Conservation (phyloP, 2,329 filamentous ascomycete genomes). For the Penicillium freii region DNA sequence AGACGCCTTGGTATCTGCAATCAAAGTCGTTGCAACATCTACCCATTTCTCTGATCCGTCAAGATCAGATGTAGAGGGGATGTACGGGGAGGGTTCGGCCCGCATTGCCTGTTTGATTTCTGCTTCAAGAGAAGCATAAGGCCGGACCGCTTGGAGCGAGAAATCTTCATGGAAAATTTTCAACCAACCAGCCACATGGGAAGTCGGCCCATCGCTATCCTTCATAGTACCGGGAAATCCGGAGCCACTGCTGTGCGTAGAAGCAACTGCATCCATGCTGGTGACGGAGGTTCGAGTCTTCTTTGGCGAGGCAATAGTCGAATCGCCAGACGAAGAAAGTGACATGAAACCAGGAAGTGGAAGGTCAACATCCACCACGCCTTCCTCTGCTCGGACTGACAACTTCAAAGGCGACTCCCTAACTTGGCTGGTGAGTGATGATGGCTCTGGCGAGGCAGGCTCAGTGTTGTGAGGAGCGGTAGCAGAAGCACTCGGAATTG, state of each 20-base stretch:
- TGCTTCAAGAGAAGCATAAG: conserved; percentile 52
- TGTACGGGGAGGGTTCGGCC: conserved; percentile 49
- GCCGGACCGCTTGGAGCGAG: conserved; percentile 56
- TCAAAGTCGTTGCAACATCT: conserved; percentile 56
- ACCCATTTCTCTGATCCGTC: conserved; percentile 51
- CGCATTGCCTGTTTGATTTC: conserved; percentile 59
- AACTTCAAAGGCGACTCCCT: conserved; percentile 52
- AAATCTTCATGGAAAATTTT: conserved; percentile 60
- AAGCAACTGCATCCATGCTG: conserved; percentile 52
- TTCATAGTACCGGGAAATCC: conserved; percentile 32
- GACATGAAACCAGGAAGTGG: conserved; percentile 53
- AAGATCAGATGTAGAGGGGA: conserved; percentile 35
- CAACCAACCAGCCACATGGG: conserved; percentile 59
- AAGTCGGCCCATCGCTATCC: conserved; percentile 48
- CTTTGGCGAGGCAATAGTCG: conserved; percentile 43
- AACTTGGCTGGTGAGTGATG: conserved; percentile 29
- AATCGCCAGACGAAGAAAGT: conserved; percentile 47
- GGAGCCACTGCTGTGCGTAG: conserved; percentile 43
- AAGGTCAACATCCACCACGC: conserved; percentile 61
- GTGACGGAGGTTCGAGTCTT: conserved; percentile 49
- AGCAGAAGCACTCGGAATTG: conserved; percentile 31
- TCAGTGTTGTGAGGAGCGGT: conserved; percentile 18
- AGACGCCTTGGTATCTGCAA: conserved; percentile 56
- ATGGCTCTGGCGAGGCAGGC: conserved; percentile 30
- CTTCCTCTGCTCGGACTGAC: conserved; percentile 57